Evolutionary conservation across 805 yeast genomes (phyloP).

Genomic region (Starmerella powellii): DNA sequence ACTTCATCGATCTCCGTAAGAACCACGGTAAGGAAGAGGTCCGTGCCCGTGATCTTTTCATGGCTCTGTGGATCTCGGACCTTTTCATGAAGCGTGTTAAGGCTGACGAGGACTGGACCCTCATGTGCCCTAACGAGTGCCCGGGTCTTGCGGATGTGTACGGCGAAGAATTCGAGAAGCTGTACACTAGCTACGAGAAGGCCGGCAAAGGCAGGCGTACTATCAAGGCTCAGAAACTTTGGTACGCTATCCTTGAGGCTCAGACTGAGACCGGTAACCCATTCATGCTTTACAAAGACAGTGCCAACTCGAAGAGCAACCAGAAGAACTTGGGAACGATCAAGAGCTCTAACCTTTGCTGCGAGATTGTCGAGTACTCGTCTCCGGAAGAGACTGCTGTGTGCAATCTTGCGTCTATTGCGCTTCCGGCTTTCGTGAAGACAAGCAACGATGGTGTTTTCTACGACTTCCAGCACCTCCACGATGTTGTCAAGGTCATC

Average conservation of each 20-base stretch:
- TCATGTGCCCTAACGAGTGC: conserved; percentile 80
- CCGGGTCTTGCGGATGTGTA: conserved; percentile 73
- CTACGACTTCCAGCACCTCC: conserved; percentile 66
- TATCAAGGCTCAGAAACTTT: conserved; percentile 75
- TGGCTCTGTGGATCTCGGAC: conserved; percentile 92
- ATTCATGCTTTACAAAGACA: conserved; percentile 84
- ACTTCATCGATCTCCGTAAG: conserved; percentile 72
- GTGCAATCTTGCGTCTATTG: conserved; percentile 85
- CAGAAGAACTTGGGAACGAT: conserved; percentile 87
- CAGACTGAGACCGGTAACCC: conserved; percentile 97
- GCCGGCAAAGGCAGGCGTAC: conserved; percentile 54
- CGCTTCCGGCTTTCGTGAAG: conserved; percentile 57
- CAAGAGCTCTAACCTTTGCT: conserved; percentile 86
- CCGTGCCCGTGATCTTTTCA: conserved; percentile 85
- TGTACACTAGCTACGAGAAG: conserved; percentile 61
- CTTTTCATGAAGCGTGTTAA: conserved; percentile 87
- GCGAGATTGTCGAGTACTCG: conserved; percentile 88
- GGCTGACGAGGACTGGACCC: conserved; percentile 66
- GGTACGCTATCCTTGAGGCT: conserved; percentile 80
- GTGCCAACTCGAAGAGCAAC: conserved; percentile 76
- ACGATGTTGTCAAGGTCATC: conserved; percentile 63
- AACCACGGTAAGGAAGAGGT: conserved; percentile 92
- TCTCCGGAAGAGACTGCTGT: conserved; percentile 90
- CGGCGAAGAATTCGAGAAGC: conserved; percentile 68
- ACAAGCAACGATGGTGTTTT: conserved; percentile 37